phyloP scores from a whole-genome alignment of 1,284 basidiomycete species.

The Puccinia coronata region DNA sequence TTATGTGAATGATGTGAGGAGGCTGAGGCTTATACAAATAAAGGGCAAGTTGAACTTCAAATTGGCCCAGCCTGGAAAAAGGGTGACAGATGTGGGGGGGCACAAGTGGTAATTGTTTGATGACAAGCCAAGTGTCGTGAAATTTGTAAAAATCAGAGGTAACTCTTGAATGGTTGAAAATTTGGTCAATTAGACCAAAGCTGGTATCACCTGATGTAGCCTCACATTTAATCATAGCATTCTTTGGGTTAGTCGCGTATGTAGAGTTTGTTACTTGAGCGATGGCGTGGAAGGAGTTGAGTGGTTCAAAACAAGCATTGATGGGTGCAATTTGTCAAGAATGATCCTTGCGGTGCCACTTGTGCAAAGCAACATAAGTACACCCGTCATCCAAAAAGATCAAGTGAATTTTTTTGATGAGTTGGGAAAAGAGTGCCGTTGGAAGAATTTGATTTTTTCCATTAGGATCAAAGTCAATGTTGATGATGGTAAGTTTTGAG shows the following conservation, averaged over 20 bases:
- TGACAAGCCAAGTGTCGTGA: background rate
- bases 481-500: background rate
- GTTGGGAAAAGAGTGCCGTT: background rate
- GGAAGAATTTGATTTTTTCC: conserved; percentile 3
- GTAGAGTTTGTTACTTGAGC: background rate
- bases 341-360: background rate
- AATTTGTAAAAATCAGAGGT: no score
- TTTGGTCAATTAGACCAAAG: background rate
- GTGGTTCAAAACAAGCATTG: background rate
- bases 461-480: background rate
- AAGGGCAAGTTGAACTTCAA: background rate
- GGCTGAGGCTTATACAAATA: background rate
- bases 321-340: background rate
- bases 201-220: background rate
- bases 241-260: background rate
- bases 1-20: background rate
- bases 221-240: background rate
- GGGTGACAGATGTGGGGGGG: background rate
- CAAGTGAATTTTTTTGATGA: background rate
- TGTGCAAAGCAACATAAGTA: background rate
- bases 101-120: background rate
- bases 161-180: conserved; percentile 13
- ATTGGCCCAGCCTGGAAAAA: conserved; percentile 7
- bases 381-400: background rate
- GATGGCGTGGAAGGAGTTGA: background rate